These are phyloP conservation scores for Paracamarosporium sp. DNA, from an alignment of 2,329 filamentous ascomycete genomes.

Conservation along the genomic window DNA sequence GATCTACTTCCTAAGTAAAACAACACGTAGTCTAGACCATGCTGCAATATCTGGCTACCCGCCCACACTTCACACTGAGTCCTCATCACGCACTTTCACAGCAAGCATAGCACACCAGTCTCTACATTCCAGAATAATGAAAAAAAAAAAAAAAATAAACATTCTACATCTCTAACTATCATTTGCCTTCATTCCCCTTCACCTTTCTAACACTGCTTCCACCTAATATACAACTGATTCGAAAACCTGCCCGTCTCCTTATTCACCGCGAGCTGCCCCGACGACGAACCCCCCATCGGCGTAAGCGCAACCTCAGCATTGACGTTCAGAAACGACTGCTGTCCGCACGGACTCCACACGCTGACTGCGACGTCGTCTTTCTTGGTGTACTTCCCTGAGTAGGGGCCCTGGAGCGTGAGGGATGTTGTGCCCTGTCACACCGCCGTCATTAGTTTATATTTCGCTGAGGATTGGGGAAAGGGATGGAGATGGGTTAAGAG, in stretches of 20 bases:
- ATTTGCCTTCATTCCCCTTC: not conserved
- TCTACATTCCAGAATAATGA: not conserved
- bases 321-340: conserved; percentile 36
- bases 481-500: too few relatives aligned
- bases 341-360: conserved; percentile 40
- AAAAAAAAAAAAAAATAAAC: too few relatives aligned
- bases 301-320: conserved; percentile 39
- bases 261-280: conserved; percentile 33
- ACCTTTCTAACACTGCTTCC: conserved; percentile 39
- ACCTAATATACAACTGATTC: conserved; percentile 37
- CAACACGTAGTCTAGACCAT: too few relatives aligned
- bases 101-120: too few relatives aligned
- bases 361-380: conserved; percentile 46
- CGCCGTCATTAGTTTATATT: too few relatives aligned
- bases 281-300: conserved; percentile 23
- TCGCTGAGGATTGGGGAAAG: too few relatives aligned
- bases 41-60: too few relatives aligned
- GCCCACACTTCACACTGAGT: too few relatives aligned
- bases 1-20: not conserved
- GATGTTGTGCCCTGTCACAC: conserved; percentile 3
- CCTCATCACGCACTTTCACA: too few relatives aligned
- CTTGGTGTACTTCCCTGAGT: conserved; percentile 52
- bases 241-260: conserved; percentile 35
- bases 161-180: too few relatives aligned
- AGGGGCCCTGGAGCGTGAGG: conserved; percentile 49